phyloP scores from a whole-genome alignment of 805 yeast genomes.

The Spathaspora sp. region DNA sequence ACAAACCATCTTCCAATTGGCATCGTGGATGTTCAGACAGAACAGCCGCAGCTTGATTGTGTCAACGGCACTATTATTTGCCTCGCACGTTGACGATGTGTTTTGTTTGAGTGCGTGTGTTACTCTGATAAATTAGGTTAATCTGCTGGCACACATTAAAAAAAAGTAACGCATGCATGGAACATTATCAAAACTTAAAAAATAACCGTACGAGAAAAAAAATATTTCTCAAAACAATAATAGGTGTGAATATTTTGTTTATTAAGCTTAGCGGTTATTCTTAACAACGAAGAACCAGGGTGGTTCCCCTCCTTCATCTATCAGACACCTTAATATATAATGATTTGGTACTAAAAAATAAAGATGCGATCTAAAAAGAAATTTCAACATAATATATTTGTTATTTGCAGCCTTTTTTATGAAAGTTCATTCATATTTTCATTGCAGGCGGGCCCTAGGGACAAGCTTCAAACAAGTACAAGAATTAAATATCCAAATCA shows the following conservation, averaged over 20 bases:
- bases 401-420: no score
- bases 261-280: no score
- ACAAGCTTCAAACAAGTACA: no score
- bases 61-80: background rate
- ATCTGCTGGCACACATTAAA: background rate
- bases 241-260: background rate
- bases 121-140: background rate
- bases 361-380: no score
- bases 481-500: no score
- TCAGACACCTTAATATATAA: no score
- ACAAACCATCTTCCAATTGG: background rate
- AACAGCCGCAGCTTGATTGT: background rate
- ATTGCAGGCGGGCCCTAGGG: no score
- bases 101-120: background rate
- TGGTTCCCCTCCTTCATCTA: no score
- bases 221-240: background rate
- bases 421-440: no score
- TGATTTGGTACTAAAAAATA: no score
- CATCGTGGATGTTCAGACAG: background rate
- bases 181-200: background rate
- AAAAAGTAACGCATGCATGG: background rate
- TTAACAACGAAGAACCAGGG: no score
- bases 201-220: background rate
- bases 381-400: no score
- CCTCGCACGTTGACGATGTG: background rate